phyloP scores from a whole-genome alignment of 441 rosid genomes.

The Raphanus hybrid region DNA sequence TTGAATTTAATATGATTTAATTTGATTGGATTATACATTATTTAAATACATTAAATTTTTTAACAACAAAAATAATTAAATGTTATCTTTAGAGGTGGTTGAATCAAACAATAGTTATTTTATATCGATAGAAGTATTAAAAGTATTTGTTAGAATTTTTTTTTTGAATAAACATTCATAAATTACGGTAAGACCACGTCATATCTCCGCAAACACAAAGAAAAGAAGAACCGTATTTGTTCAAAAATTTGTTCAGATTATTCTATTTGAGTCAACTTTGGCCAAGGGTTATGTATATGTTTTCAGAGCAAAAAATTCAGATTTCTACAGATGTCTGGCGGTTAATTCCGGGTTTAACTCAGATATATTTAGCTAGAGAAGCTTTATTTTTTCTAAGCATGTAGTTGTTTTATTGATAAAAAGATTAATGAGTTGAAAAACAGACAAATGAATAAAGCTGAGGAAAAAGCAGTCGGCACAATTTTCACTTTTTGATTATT shows the following conservation, averaged over 20 bases:
- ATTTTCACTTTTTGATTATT: neutral
- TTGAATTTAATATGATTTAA: too few relatives aligned
- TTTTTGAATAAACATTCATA: too few relatives aligned
- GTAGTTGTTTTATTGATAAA: neutral
- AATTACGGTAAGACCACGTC: too few relatives aligned
- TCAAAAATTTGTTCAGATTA: neutral
- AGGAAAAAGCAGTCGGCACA: constrained; percentile 18
- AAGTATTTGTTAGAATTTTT: too few relatives aligned
- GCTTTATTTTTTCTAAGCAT: neutral
- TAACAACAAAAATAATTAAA: too few relatives aligned
- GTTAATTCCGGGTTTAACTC: neutral
- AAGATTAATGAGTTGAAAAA: neutral
- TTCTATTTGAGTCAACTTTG: neutral
- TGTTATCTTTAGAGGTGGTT: too few relatives aligned
- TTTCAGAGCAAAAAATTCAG: neutral
- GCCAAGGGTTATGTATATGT: neutral
- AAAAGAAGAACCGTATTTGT: too few relatives aligned
- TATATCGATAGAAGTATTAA: too few relatives aligned
- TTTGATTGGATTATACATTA: too few relatives aligned
- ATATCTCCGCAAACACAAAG: too few relatives aligned
- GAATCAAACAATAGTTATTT: too few relatives aligned
- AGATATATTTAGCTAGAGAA: neutral
- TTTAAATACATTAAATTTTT: too few relatives aligned
- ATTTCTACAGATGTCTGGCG: neutral
- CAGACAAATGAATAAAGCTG: neutral